Base-by-base conservation (phyloP, 257 asterid species). In the Gentiana macrophylla region DNA sequence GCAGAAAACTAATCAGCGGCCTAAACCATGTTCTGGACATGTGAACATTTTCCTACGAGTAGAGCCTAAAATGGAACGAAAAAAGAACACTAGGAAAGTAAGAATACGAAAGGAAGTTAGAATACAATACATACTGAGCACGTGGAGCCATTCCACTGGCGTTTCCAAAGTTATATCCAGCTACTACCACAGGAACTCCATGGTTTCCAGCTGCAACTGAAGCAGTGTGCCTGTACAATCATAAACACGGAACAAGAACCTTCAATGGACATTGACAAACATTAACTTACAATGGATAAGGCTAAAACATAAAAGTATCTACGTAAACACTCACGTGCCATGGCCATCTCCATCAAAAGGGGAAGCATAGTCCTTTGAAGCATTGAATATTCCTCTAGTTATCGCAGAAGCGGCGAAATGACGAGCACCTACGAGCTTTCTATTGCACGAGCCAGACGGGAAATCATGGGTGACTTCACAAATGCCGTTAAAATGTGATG, bases 111-210 rank as follows among this genome's bases (percentile, higher is more conserved):
- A 10, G 37, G 7, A 44, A 60, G 43, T 49, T 48, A 53, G 67
- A 48, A 12, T 59, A 34, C 97, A 48, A 12, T 59, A 34, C 97
- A 79, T 85, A 92, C 99, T 92, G 99, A 41, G 99, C 57, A 70
- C 90, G 97, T 65, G 99, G 99, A 74, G 99, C 97, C 97, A 92
- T 92, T 61, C 99, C 99, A 74, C 99, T 92, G 59, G 99, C 99
- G 79, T 92, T 79, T 64, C 99, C 99, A 68, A 92, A 92, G 56
- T 66, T 59, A 77, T 92, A 89, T 9, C 87, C 97, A 66, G 97
- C 84, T 60, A 88, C 99, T 61, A 85, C 83, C 56, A 92, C 99
- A 57, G 76, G 71, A 70, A 92, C 69, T 57, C 97, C 99, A 63
- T 92, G 97, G 74, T 92, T 92, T 64, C 99, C 99, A 37, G 99